A percentile compares a stretch with the other conserved stretches of the same genome.
Conservation (phyloP, 495 filamentous ascomycete species). For the Filosporella fistucella region DNA sequence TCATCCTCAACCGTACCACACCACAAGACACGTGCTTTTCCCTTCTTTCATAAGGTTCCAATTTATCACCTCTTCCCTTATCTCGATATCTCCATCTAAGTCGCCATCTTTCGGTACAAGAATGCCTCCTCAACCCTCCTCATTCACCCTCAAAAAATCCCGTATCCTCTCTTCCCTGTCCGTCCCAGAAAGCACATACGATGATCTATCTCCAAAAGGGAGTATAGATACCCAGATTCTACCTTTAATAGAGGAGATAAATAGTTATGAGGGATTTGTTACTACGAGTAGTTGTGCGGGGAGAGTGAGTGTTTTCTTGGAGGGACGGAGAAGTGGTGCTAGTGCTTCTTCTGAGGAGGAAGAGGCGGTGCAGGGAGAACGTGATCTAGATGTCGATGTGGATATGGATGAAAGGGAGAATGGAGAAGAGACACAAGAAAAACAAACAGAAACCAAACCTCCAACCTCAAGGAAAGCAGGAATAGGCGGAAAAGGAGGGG, state of each 20-base stretch:
- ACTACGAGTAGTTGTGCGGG: conserved; percentile 93
- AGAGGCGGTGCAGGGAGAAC: not conserved
- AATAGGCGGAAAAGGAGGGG: conserved; percentile 74
- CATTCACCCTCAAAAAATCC: conserved; percentile 56
- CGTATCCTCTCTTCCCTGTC: conserved; percentile 62
- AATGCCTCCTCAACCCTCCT: conserved; percentile 10
- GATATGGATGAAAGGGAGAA: conserved; percentile 18
- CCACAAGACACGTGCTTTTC: no score
- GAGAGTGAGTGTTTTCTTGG: conserved; percentile 77
- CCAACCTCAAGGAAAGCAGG: conserved; percentile 30
- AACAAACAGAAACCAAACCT: not conserved
- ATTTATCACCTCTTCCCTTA: no score
- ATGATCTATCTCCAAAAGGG: conserved; percentile 81
- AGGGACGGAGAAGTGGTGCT: conserved; percentile 52
- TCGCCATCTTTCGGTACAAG: conserved; percentile 8
- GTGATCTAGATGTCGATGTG: not conserved
- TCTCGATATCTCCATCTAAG: no score
- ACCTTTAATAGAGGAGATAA: conserved; percentile 71
- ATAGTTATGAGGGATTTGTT: conserved; percentile 64
- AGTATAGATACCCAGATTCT: conserved; percentile 72
- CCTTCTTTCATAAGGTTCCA: no score
- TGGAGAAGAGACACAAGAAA: conserved; percentile 2
- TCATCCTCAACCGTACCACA: no score
- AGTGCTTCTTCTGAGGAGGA: not conserved
- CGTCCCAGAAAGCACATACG: conserved; percentile 59